These are phyloP conservation scores for Coleophoma cylindrospora DNA, from an alignment of 2,329 filamentous ascomycete genomes.

Conservation along the genomic window DNA sequence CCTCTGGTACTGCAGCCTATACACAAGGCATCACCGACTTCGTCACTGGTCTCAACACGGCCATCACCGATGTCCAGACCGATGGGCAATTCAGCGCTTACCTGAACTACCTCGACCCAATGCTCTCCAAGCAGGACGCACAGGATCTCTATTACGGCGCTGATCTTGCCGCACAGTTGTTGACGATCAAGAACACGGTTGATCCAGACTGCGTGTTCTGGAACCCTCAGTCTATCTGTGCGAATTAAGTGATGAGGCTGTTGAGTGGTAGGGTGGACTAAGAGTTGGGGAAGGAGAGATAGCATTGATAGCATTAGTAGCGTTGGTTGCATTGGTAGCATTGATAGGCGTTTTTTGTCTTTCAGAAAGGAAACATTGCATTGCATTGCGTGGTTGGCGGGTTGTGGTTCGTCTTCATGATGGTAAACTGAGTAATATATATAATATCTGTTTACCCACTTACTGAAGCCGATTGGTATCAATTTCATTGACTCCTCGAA, in stretches of 20 bases:
- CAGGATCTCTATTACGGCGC: conserved; percentile 17
- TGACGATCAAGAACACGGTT: conserved; percentile 13
- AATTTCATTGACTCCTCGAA: no score
- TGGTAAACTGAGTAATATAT: no score
- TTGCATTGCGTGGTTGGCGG: no score
- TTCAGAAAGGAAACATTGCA: no score
- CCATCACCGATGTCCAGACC: conserved; percentile 12
- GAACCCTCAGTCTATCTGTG: conserved; percentile 3
- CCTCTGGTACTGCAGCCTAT: conserved; percentile 8
- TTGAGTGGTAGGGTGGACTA: no score
- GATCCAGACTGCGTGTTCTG: conserved; percentile 3
- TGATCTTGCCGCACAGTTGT: conserved; percentile 12
- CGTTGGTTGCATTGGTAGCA: no score
- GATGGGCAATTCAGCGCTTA: conserved; percentile 19
- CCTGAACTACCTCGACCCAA: conserved; percentile 20
- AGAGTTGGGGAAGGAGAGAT: no score
- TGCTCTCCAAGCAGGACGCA: conserved; percentile 7
- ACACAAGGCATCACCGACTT: conserved; percentile 5
- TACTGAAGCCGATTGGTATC: no score
- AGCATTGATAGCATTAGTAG: no score
- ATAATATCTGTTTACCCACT: no score
- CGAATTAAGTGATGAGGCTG: not conserved
- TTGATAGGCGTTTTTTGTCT: no score
- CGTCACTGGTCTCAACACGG: conserved; percentile 13
- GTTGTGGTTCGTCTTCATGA: no score